Evolutionary conservation across 805 yeast species (phyloP).

Genomic region (Starmerella floris): DNA sequence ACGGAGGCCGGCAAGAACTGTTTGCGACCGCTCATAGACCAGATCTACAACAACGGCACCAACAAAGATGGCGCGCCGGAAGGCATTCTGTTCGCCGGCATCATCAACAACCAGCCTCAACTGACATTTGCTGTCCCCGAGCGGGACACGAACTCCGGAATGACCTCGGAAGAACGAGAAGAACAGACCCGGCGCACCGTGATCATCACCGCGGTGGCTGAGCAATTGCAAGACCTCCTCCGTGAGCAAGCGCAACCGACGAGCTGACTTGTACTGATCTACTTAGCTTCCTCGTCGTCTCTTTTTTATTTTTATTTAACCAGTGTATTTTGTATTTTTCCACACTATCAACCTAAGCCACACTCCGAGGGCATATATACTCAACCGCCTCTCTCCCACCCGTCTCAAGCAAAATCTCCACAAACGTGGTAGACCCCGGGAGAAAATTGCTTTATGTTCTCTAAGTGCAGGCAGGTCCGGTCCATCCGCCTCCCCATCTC

Average conservation of each 20-base stretch:
- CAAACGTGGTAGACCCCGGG: constrained; percentile 78
- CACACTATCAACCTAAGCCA: too few relatives aligned
- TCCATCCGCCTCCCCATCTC: constrained; percentile 21
- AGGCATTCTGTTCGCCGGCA: constrained; percentile 19
- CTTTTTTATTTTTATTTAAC: neutral
- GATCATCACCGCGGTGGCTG: constrained; percentile 21
- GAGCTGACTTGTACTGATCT: neutral
- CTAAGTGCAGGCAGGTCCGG: constrained; percentile 32
- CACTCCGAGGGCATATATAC: too few relatives aligned
- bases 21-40: constrained; percentile 50
- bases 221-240: constrained; percentile 15
- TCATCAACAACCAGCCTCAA: constrained; percentile 15
- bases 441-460: constrained; percentile 69
- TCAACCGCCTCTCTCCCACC: too few relatives aligned
- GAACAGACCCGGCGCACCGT: constrained; percentile 22
- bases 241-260: neutral
- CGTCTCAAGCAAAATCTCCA: constrained; percentile 37
- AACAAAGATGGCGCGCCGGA: constrained; percentile 18
- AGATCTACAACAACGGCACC: constrained; percentile 23
- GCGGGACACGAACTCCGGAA: neutral
- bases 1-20: constrained; percentile 66
- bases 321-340: neutral
- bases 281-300: too few relatives aligned
- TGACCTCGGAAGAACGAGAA: constrained; percentile 14
- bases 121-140: constrained; percentile 11